Base-by-base conservation (phyloP, 176 grass and related monocot genomes). In the barley (Hordeum vulgare) region DNA sequence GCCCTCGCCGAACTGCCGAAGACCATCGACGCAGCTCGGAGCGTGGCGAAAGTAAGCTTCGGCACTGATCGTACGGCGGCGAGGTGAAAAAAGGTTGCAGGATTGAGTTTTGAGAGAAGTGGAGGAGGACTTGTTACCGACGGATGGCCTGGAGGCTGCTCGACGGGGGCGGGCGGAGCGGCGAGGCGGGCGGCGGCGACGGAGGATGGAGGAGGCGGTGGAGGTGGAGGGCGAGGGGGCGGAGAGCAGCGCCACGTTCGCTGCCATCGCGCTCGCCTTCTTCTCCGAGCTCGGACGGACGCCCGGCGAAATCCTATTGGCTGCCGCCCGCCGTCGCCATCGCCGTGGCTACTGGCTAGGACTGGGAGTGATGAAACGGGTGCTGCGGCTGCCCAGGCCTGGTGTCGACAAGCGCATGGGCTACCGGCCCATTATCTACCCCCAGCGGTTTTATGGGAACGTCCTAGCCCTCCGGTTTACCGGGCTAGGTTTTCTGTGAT, bases 231-330 rank as follows among this genome's bases (percentile, higher is more conserved):
- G 66, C 21, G 77, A 84, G 26, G 61, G 25, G 62, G 51, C 29
- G 74, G 36, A 73, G 51, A 75, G 78, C 25, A 87, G 73, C 67
- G 61, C 78, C 88, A 85, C 85, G 85, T 86, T 84, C 66, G 74
- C 67, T 21, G 7, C 51, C 86, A 92, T 92, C 67, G 49, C 66
- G 8, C 28, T 65, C 41, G 66, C 76, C 51, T 21, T 56, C 78
- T 24, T 49, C 86, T 57, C 26, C 51, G 53, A 59, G 12, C 45
- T 34, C 53, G n/a, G 74, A 59, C 34, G 54, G 33, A 59, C 56
- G 75, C 76, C 57, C 58, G 76, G 36, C 36, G 36, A 58, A 74
- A 47, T 35, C 45, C 64, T 74, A 59, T 76, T 45, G 69, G 83
- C 34, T 77, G 74, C 49, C 61, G 74, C 49, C 17, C 49, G 44